Evolutionary conservation across 768 basidiomycete genomes (phyloP), one percentile per base, ranked within the genome.

Genomic region (Hygrophorus russula): DNA sequence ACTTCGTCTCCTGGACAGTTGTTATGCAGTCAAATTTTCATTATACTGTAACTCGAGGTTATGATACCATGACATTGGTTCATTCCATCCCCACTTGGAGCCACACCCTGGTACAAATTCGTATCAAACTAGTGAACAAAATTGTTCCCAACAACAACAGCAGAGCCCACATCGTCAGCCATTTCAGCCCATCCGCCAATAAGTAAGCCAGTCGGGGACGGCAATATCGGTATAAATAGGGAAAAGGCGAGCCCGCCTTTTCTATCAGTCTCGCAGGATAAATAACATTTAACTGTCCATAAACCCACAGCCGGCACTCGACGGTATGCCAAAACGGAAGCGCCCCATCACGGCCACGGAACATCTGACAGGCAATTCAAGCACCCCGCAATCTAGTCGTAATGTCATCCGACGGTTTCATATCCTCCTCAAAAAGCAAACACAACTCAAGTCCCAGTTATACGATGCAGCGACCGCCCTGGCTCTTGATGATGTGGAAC

Each of bases 191-290:
- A 56, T 11, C 59, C 59, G 8, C 74, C 70, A 3, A 80, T 64
- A 13, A 88, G n/a, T 68, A 5, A 88, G 51, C 86, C 89, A 93
- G 52, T 88, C 84, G 1, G 88, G 85, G 1, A 74, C 69, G 7
- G 76, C 59, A 2, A 90, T 67, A 3, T 87, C 88, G 2, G 90
- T 94, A 14, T 90, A 75, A 18, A 87, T 73, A 3, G 91, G 90
- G 54, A 93, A 84, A 14, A 91, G 61, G 36, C 82, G 72, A 1
- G 71, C n/a, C 58, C 0, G 72, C 76, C 41, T 78, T 67, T 58
- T 93, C 91, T 3, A 49, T 80, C 76, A 3, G 73, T 71, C 12
- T 74, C 77, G n/a, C 11, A 79, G 62, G 18, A 91, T 59, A 50
- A 89, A 77, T 5, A 89, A 59, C n/a, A n/a, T n/a, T n/a, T n/a